Evolutionary conservation across 805 yeast genomes (phyloP).

Genomic region (Pichia eremophila): DNA sequence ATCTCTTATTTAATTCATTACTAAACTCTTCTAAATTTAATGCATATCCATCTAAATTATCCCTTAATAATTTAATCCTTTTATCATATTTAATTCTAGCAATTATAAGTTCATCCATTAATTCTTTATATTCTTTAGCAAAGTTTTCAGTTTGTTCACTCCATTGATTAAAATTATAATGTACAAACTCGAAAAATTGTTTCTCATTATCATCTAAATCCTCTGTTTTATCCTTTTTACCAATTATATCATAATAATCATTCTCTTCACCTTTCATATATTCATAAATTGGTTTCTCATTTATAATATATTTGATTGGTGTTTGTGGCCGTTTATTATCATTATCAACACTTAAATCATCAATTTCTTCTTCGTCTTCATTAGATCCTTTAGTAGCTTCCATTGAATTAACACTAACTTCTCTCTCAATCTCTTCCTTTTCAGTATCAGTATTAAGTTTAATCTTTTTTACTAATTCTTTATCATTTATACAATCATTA

Average conservation of each 20-base stretch:
- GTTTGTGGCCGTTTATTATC: background rate
- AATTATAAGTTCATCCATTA: slow-evolving; percentile 27
- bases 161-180: slow-evolving; percentile 27
- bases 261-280: slow-evolving; percentile 10
- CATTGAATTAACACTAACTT: slow-evolving; percentile 1
- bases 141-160: slow-evolving; percentile 26
- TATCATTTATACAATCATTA: background rate
- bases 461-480: background rate
- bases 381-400: slow-evolving; percentile 8
- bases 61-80: slow-evolving; percentile 23
- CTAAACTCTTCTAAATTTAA: slow-evolving; percentile 15
- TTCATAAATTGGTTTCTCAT: slow-evolving; percentile 11
- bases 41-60: slow-evolving; percentile 15
- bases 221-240: slow-evolving; percentile 2
- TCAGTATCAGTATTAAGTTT: background rate
- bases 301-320: slow-evolving; percentile 11
- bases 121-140: slow-evolving; percentile 24
- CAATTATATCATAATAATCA: slow-evolving; percentile 8
- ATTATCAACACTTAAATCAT: background rate
- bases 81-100: slow-evolving; percentile 32
- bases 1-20: slow-evolving; percentile 28
- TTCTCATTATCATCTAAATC: slow-evolving; percentile 11
- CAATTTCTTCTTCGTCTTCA: background rate
- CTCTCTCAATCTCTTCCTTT: background rate
- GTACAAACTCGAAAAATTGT: slow-evolving; percentile 11